Conservation (phyloP, 805 yeast species). For the Candida mattraensis region DNA sequence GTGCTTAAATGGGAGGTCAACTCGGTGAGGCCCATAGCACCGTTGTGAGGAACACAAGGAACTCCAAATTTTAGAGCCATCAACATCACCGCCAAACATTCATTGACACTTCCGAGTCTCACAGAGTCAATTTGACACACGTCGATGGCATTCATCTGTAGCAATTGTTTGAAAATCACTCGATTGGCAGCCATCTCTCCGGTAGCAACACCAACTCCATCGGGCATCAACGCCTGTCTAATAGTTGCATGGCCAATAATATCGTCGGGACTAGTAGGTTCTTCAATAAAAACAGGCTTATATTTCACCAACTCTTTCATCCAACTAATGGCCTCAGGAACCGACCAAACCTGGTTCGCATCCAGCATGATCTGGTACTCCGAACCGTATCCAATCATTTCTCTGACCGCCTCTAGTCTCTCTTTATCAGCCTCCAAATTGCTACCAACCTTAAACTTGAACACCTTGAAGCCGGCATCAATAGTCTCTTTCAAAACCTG, state of each 20-base stretch:
- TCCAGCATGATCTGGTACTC: conserved; percentile 24
- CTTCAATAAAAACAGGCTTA: conserved; percentile 27
- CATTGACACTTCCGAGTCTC: conserved; percentile 27
- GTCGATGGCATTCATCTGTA: conserved; percentile 26
- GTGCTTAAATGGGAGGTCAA: conserved; percentile 24
- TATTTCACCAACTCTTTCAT: conserved; percentile 21
- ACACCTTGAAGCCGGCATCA: conserved; percentile 38
- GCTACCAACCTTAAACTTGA: conserved; percentile 44
- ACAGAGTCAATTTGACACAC: conserved; percentile 25
- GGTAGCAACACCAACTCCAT: conserved; percentile 25
- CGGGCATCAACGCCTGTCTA: conserved; percentile 21
- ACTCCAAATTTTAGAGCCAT: conserved; percentile 24
- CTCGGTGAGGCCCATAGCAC: conserved; percentile 28
- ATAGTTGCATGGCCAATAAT: conserved; percentile 25
- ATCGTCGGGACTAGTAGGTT: conserved; percentile 29
- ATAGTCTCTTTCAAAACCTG: conserved; percentile 33
- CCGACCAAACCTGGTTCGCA: conserved; percentile 29
- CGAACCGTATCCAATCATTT: conserved; percentile 40
- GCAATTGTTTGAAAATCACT: conserved; percentile 26
- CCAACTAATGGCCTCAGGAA: conserved; percentile 27
- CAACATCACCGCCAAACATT: conserved; percentile 23
- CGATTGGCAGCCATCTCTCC: conserved; percentile 29
- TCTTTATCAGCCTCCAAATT: conserved; percentile 37
- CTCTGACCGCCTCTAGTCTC: conserved; percentile 38
- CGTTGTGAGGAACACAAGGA: conserved; percentile 26